Base-by-base conservation (phyloP, 2,329 filamentous ascomycete genomes). In the Cercospora berteroae region DNA sequence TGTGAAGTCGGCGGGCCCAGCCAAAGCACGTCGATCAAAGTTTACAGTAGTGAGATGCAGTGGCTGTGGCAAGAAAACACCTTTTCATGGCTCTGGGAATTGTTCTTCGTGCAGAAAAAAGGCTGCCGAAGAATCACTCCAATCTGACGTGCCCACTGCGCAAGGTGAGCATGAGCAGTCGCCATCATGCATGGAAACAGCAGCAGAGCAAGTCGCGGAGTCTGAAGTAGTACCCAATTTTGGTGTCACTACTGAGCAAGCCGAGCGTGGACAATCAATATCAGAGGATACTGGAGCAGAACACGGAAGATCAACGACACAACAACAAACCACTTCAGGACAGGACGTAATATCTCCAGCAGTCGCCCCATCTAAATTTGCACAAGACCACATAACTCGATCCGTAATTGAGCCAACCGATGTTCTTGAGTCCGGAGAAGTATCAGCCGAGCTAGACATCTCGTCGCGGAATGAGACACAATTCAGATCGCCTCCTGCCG, bases 61-160 rank as follows among this genome's bases (percentile, higher is more conserved):
- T 44, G 31, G 25, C n/a, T 67, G 65, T 44, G 48, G 25, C 13
- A 64, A 42, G 13, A 36, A 36, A n/a, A 62, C 65, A 7, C 67
- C 67, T 10, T 61, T 27, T 23, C 58, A 67, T 33, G 61, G 62
- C 10, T 63, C 62, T 48, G 65, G 65, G 10, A 63, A 27, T 2
- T 68, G 67, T 48, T 50, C 42, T 7, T 39, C 57, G 33, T 68
- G 67, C 42, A 68, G 65, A 27, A 29, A 42, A 10, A 57, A 36
- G 25, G 56, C 39, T 6, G 36, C 31, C 18, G 16, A 39, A 29
- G 42, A 31, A 13, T 10, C n/a, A n/a, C 56, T 33, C 9, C 50
- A 16, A 29, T 2, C 29, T 20, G 55, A 18, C 31, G 27, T n/a
- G 6, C 16, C 29, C 29, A 13, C 1, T 58, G 27, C 29, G 48